phyloP scores from a whole-genome alignment of 495 filamentous ascomycete genomes.

The Lasiosphaeris hirsuta region DNA sequence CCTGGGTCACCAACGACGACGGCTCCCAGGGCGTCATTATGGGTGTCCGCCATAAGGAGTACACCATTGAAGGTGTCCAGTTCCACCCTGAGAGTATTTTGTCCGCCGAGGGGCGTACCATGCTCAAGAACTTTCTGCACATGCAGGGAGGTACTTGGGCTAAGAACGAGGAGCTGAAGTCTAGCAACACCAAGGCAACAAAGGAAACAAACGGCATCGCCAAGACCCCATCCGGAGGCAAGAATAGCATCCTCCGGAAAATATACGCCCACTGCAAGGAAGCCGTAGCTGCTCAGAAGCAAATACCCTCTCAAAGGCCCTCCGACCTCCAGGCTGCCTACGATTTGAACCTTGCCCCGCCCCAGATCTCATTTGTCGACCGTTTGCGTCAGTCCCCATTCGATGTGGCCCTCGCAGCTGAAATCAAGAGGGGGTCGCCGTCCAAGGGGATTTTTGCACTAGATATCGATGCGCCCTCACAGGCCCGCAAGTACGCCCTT shows the following conservation, averaged over 20 bases:
- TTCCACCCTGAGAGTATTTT: slow-evolving; percentile 98
- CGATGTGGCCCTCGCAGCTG: slow-evolving; percentile 82
- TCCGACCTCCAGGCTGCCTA: slow-evolving; percentile 85
- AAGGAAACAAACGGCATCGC: slow-evolving; percentile 17
- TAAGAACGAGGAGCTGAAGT: slow-evolving; percentile 61
- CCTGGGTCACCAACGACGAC: slow-evolving; percentile 73
- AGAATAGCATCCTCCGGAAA: slow-evolving; percentile 79
- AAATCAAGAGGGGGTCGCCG: slow-evolving; percentile 94
- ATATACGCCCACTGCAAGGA: slow-evolving; percentile 84
- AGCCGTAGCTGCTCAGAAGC: slow-evolving; percentile 78
- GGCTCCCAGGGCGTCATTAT: slow-evolving; percentile 79
- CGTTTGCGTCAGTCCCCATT: slow-evolving; percentile 78
- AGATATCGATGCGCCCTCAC: slow-evolving; percentile 78
- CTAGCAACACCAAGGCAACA: slow-evolving; percentile 18
- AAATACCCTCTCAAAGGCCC: slow-evolving; percentile 78
- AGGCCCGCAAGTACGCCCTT: slow-evolving; percentile 87
- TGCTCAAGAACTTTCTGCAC: slow-evolving; percentile 88
- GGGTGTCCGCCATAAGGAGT: slow-evolving; percentile 91
- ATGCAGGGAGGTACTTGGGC: slow-evolving; percentile 88
- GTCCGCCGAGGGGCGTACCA: slow-evolving; percentile 78
- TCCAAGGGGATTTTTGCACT: slow-evolving; percentile 94
- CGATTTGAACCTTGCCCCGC: slow-evolving; percentile 76
- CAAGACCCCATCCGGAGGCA: slow-evolving; percentile 46
- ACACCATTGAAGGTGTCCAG: slow-evolving; percentile 87
- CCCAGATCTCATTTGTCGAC: slow-evolving; percentile 76